These are phyloP conservation scores for Thymus mandschuricus DNA, from an alignment of 257 asterid genomes.

Conservation along the genomic window DNA sequence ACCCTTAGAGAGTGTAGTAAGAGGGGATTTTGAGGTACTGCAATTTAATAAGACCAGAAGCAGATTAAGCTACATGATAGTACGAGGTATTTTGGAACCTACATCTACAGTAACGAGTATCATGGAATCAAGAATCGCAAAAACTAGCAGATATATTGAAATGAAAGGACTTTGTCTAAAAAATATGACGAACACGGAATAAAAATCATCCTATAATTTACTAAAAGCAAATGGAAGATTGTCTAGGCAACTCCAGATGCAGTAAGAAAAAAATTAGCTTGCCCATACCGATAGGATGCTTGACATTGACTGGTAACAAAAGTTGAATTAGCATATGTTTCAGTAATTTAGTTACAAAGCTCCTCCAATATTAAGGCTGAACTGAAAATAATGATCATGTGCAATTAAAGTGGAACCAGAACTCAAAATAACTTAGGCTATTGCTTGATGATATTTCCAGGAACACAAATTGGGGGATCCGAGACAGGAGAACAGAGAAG, in stretches of 20 bases:
- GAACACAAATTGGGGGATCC: neutral
- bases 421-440: neutral
- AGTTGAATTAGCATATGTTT: slow-evolving; percentile 1
- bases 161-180: slow-evolving; percentile 9
- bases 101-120: slow-evolving; percentile 26
- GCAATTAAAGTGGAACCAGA: neutral
- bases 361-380: neutral
- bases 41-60: slow-evolving; percentile 40
- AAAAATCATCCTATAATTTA: neutral
- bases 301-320: neutral
- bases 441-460: slow-evolving; percentile 14
- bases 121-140: slow-evolving; percentile 23
- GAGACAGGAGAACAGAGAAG: neutral
- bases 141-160: neutral
- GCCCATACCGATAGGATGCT: slow-evolving; percentile 9
- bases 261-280: slow-evolving; percentile 7
- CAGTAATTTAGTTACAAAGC: slow-evolving; percentile 11
- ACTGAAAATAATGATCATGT: neutral
- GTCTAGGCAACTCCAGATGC: slow-evolving; percentile 17
- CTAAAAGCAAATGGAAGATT: slow-evolving; percentile 2
- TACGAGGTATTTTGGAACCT: slow-evolving; percentile 27
- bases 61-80: slow-evolving; percentile 36
- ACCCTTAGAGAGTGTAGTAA: slow-evolving; percentile 77
- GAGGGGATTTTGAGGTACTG: slow-evolving; percentile 54
- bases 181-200: slow-evolving; percentile 7